Evolutionary conservation across 2,329 filamentous ascomycete genomes (phyloP).

Genomic region (Ceratocystis papillata): DNA sequence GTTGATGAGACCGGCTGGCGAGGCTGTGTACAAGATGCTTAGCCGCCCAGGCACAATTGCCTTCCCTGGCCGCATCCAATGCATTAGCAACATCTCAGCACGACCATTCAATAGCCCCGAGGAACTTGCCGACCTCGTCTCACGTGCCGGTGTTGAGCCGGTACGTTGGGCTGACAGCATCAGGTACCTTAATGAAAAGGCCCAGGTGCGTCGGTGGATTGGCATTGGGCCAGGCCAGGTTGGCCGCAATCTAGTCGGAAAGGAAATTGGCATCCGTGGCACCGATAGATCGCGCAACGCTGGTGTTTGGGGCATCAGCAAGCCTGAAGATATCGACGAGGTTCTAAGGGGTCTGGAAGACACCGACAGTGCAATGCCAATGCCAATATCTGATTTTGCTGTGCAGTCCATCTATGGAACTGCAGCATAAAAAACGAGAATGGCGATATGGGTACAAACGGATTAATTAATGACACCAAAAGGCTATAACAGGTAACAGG

Average conservation of each 20-base stretch:
- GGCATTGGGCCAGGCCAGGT: conserved; percentile 92
- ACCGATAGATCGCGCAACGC: conserved; percentile 73
- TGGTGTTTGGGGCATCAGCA: conserved; percentile 83
- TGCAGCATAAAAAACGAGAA: not conserved
- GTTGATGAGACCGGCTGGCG: conserved; percentile 76
- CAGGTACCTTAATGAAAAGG: conserved; percentile 73
- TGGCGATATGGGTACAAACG: not conserved
- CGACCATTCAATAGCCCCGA: conserved; percentile 62
- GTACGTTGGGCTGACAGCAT: conserved; percentile 94
- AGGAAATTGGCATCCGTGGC: conserved; percentile 80
- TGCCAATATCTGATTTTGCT: conserved; percentile 29
- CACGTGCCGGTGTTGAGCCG: conserved; percentile 78
- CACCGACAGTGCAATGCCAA: conserved; percentile 44
- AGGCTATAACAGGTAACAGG: not conserved
- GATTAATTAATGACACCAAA: not conserved
- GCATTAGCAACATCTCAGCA: conserved; percentile 78
- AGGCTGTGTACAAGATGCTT: conserved; percentile 60
- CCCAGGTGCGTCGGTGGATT: conserved; percentile 72
- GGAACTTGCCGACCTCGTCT: conserved; percentile 67
- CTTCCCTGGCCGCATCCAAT: conserved; percentile 65
- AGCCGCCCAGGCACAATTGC: conserved; percentile 53
- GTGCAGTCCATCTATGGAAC: conserved; percentile 16
- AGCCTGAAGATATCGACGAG: conserved; percentile 64
- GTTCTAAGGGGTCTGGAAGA: conserved; percentile 54
- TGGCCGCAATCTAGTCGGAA: conserved; percentile 82